Evolutionary conservation across 345 rosid species (phyloP).

Genomic region (Toxicodendron radicans): DNA sequence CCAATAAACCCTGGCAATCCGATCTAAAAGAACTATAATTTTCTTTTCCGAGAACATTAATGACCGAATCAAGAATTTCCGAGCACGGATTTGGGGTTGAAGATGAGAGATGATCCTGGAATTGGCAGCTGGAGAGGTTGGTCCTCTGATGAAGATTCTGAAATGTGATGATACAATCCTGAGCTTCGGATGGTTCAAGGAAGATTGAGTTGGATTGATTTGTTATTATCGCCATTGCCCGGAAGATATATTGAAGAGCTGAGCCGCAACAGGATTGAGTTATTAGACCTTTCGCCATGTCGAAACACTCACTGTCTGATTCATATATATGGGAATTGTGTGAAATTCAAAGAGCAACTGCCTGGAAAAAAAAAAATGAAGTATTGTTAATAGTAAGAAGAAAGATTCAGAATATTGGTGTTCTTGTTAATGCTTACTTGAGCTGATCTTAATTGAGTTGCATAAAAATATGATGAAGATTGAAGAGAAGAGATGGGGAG

Average conservation of each 20-base stretch:
- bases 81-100: neutral
- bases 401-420: neutral
- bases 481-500: neutral
- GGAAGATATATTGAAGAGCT: neutral
- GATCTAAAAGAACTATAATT: neutral
- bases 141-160: slow-evolving; percentile 2
- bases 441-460: neutral
- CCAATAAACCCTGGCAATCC: neutral
- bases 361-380: neutral
- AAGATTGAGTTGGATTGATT: neutral
- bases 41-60: neutral
- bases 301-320: neutral
- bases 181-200: neutral
- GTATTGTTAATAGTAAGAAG: neutral
- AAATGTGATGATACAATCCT: neutral
- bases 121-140: neutral
- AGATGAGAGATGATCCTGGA: neutral
- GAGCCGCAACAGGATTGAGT: slow-evolving; percentile 1
- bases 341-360: neutral
- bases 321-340: slow-evolving; percentile 2
- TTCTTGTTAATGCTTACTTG: slow-evolving; percentile 1
- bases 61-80: neutral
- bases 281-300: neutral
- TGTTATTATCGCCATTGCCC: neutral
- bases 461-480: neutral